Evolutionary conservation across 2,329 filamentous ascomycete species (phyloP).

Genomic region (Penicillium sp.): DNA sequence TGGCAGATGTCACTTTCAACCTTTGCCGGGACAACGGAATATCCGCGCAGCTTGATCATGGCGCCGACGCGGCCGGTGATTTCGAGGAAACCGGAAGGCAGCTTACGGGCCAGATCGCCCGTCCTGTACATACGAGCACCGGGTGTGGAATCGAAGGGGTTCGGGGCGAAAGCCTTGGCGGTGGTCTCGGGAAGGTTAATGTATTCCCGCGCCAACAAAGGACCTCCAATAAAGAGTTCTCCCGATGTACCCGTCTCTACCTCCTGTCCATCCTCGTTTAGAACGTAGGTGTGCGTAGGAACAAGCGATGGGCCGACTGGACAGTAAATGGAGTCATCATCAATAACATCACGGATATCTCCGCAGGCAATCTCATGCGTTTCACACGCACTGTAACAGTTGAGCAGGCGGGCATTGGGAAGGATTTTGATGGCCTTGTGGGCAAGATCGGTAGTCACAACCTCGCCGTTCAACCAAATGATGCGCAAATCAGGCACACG

Average conservation of each 20-base stretch:
- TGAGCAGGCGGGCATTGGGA: constrained; percentile 50
- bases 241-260: constrained; percentile 57
- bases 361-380: constrained; percentile 73
- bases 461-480: constrained; percentile 73
- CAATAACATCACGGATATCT: constrained; percentile 60
- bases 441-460: constrained; percentile 68
- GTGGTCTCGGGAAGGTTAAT: constrained; percentile 72
- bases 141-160: constrained; percentile 53
- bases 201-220: constrained; percentile 62
- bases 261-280: constrained; percentile 59
- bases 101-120: constrained; percentile 59
- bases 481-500: constrained; percentile 45
- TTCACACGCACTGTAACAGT: constrained; percentile 74
- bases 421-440: constrained; percentile 16
- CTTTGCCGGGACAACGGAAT: constrained; percentile 67
- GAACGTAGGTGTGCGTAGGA: constrained; percentile 60
- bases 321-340: constrained; percentile 57
- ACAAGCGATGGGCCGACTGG: constrained; percentile 65
- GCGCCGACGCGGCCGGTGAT: constrained; percentile 67
- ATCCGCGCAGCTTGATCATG: constrained; percentile 74
- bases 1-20: constrained; percentile 65
- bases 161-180: constrained; percentile 55
- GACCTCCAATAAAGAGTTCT: constrained; percentile 68
- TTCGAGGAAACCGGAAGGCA: constrained; percentile 60
- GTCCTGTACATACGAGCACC: constrained; percentile 66